Base-by-base conservation (phyloP, 2,329 filamentous ascomycete genomes). In the Simplicillium sp. region DNA sequence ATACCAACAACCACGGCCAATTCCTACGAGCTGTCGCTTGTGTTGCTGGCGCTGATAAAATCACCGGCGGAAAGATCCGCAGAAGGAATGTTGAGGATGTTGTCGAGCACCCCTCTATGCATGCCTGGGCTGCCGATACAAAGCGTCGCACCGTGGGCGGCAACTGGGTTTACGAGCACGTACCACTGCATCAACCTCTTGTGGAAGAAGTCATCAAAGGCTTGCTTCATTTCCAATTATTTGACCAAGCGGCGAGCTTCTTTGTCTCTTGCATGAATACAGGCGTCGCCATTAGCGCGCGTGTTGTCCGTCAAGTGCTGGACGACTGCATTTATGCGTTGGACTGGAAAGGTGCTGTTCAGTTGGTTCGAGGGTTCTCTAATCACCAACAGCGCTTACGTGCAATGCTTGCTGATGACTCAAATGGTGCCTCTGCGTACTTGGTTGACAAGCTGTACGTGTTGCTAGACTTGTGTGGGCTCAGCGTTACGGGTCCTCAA, bases 171-270 rank as follows among this genome's bases (percentile, higher is more conserved):
- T 62, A 65, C 41, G 54, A 69, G 48, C 63, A 67, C 36, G 58
- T 61, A 2, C 53, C 51, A 4, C 49, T 73, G 13, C 57, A 58
- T 31, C 55, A 54, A 7, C 47, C 54, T 3, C 48, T 75, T 5
- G 58, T 70, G 9, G 64, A 75, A 44, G 57, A 63, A 37, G 57
- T 75, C 3, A 57, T 78, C 17, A 50, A 59, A 32, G 68, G 70
- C 2, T 60, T 77, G 38, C 52, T 78, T 9, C 60, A 66, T 32
- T 69, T 75, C 34, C 62, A 59, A 42, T 57, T 66, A 32, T 57
- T 69, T 25, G 59, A 61, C 11, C 60, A 71, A 29, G 71, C 70
- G 3, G 64, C 62, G 13, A 50, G 52, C 3, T 57, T 72, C 11
- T 62, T 73, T 32, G 50, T 63, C 31, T 51, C 60, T 1, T 64